These are phyloP conservation scores for Dictyostelium discoideum DNA, from an alignment of 78 protist species.

Conservation along the genomic window dicty_2.7 NC_007088.5:5471501-5472000, in stretches of 20 bases:
- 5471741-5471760: neutral
- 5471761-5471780: neutral
- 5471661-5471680: neutral
- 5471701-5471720: neutral
- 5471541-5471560: neutral
- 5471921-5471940: neutral
- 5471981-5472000: too few relatives aligned
- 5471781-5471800: slow-evolving; percentile 30
- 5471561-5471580: slow-evolving; percentile 2
- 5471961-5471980: neutral
- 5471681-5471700: neutral
- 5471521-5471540: slow-evolving; percentile 7
- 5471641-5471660: neutral
- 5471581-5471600: neutral
- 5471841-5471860: neutral
- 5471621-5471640: slow-evolving; percentile 19
- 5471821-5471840: neutral
- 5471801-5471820: neutral
- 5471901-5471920: neutral
- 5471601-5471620: neutral
- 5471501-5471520: neutral
- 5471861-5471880: neutral
- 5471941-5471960: neutral
- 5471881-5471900: slow-evolving; percentile 7
- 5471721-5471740: neutral